A percentile compares a stretch with the other conserved stretches of the same genome.
Conservation (phyloP, 306 rosid genomes). For the Rosa persica region DNA sequence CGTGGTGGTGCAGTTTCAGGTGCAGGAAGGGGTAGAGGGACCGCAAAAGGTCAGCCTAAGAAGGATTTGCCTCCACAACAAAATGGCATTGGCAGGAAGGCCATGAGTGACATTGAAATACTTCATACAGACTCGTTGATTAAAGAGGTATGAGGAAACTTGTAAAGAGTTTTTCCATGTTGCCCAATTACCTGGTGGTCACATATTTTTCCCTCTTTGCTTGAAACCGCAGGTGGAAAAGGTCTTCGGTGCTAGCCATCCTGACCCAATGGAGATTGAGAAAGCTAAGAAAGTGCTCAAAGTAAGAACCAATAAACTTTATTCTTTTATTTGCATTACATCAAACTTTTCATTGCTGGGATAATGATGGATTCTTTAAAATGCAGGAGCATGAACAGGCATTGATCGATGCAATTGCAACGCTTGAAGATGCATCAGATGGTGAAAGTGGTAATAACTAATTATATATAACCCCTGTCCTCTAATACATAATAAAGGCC, state of each 20-base stretch:
- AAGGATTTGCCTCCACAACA: slow-evolving; percentile 52
- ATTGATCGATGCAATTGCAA: slow-evolving; percentile 74
- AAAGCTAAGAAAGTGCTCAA: slow-evolving; percentile 75
- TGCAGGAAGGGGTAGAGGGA: slow-evolving; percentile 86
- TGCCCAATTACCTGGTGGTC: neutral
- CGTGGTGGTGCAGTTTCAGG: slow-evolving; percentile 61
- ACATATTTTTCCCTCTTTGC: slow-evolving; percentile 17
- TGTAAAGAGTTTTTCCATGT: neutral
- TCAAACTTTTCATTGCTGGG: slow-evolving; percentile 9
- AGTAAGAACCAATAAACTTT: slow-evolving; percentile 44
- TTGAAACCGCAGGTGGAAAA: slow-evolving; percentile 64
- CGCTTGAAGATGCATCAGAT: slow-evolving; percentile 79
- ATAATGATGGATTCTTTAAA: slow-evolving; percentile 29
- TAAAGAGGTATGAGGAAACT: slow-evolving; percentile 62
- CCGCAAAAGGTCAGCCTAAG: slow-evolving; percentile 51
- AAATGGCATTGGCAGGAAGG: slow-evolving; percentile 68
- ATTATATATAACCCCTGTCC: slow-evolving; percentile 33
- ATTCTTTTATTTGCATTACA: neutral
- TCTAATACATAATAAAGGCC: slow-evolving; percentile 27
- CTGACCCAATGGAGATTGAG: slow-evolving; percentile 67
- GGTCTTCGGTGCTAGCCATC: slow-evolving; percentile 60
- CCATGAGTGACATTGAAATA: slow-evolving; percentile 60
- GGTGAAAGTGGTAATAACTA: slow-evolving; percentile 91
- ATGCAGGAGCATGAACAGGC: slow-evolving; percentile 86
- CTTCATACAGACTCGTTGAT: slow-evolving; percentile 75